phyloP scores from a whole-genome alignment of 2,329 filamentous ascomycete species.

The Mycosphaerella sp. region DNA sequence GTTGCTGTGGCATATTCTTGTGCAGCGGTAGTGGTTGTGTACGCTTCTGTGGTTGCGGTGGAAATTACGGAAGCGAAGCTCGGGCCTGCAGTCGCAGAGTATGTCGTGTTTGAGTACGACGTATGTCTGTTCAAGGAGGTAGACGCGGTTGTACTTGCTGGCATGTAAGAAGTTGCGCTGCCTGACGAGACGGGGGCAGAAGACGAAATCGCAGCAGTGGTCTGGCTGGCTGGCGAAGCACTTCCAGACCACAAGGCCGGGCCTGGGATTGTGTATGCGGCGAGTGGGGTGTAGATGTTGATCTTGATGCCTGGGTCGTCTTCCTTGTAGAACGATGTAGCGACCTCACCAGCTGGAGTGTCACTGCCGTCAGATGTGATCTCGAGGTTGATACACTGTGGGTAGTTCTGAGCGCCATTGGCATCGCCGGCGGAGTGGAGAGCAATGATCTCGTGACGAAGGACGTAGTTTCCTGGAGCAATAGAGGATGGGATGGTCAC shows the following conservation, averaged over 20 bases:
- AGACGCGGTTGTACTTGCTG: conserved; percentile 7
- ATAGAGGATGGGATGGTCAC: conserved; percentile 50
- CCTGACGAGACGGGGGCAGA: conserved; percentile 2
- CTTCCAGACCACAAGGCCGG: conserved; percentile 34
- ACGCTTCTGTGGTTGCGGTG: neutral
- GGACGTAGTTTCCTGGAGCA: conserved; percentile 52
- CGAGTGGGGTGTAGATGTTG: conserved; percentile 51
- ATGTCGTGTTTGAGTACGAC: neutral
- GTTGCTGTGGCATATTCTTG: neutral
- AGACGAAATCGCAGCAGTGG: neutral
- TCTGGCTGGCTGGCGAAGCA: neutral
- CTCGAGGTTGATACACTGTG: conserved; percentile 52
- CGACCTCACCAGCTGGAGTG: conserved; percentile 45
- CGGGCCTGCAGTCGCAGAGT: neutral
- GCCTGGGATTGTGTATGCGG: conserved; percentile 49
- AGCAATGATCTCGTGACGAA: conserved; percentile 55
- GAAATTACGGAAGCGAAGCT: neutral
- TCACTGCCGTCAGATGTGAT: conserved; percentile 50
- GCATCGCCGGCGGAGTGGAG: conserved; percentile 48
- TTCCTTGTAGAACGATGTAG: conserved; percentile 51
- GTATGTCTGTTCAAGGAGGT: neutral
- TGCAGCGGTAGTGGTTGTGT: neutral
- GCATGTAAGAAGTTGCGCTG: conserved; percentile 1
- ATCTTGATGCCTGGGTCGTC: conserved; percentile 53
- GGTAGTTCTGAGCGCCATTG: conserved; percentile 44